These are phyloP conservation scores for Penicillium sp. DNA, from an alignment of 2,329 filamentous ascomycete species.

Conservation along the genomic window DNA sequence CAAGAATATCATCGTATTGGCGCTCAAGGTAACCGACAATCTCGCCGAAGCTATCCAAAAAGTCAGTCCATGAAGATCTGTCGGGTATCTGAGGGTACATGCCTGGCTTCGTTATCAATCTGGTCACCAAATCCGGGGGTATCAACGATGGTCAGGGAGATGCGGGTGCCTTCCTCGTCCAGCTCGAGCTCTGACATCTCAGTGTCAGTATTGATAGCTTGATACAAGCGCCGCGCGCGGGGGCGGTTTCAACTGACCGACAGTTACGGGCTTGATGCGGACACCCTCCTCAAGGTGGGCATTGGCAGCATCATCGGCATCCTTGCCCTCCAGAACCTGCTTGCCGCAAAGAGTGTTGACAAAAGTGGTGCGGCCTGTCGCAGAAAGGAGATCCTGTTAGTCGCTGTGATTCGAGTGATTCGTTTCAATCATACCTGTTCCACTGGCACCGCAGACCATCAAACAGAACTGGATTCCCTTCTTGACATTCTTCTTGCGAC, in stretches of 20 bases:
- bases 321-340: slow-evolving; percentile 85
- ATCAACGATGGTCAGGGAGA: slow-evolving; percentile 97
- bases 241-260: slow-evolving; percentile 62
- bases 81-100: slow-evolving; percentile 32
- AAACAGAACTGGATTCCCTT: slow-evolving; percentile 99
- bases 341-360: slow-evolving; percentile 99
- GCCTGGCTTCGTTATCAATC: slow-evolving; percentile 99
- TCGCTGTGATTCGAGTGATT: not conserved
- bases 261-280: slow-evolving; percentile 97
- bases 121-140: slow-evolving; percentile 98
- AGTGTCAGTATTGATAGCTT: slow-evolving; percentile 29
- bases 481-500: slow-evolving; percentile 99
- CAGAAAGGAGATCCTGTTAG: slow-evolving; percentile 7
- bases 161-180: slow-evolving; percentile 96
- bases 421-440: slow-evolving; percentile 67
- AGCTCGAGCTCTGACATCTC: slow-evolving; percentile 73
- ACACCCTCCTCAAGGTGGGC: slow-evolving; percentile 95
- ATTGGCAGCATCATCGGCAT: slow-evolving; percentile 82
- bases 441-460: slow-evolving; percentile 99
- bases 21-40: slow-evolving; percentile 98
- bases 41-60: slow-evolving; percentile 73
- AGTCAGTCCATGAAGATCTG: slow-evolving; percentile 23
- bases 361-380: slow-evolving; percentile 87
- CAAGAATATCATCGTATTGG: slow-evolving; percentile 99
- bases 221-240: slow-evolving; percentile 1